These are phyloP conservation scores for Drechslera avenae DNA, from an alignment of 2,329 filamentous ascomycete species.

Conservation along the genomic window DNA sequence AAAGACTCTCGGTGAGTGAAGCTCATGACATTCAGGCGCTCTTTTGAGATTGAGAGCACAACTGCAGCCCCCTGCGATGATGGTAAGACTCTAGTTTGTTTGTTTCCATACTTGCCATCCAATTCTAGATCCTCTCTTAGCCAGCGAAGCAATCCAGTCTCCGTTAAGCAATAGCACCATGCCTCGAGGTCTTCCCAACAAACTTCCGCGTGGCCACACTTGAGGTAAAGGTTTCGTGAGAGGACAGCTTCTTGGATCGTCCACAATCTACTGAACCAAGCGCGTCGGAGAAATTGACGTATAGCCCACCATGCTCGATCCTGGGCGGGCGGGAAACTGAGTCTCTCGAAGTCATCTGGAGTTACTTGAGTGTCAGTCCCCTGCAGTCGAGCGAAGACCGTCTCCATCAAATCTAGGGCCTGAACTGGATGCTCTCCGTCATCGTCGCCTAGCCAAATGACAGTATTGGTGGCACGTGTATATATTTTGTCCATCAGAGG, in stretches of 20 bases:
- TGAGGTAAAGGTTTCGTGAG: slow-evolving; percentile 21
- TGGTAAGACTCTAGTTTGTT: neutral
- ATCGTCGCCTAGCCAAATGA: slow-evolving; percentile 37
- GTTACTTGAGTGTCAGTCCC: slow-evolving; percentile 19
- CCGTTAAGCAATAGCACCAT: slow-evolving; percentile 20
- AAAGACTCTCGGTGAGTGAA: slow-evolving; percentile 9
- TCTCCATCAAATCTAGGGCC: slow-evolving; percentile 25
- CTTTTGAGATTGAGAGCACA: slow-evolving; percentile 17
- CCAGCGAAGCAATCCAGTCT: slow-evolving; percentile 19
- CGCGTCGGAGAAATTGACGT: slow-evolving; percentile 19
- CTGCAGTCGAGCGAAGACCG: slow-evolving; percentile 18
- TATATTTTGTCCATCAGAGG: slow-evolving; percentile 35
- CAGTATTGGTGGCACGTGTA: slow-evolving; percentile 29
- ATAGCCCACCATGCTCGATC: slow-evolving; percentile 24
- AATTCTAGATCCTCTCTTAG: slow-evolving; percentile 7
- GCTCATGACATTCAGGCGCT: slow-evolving; percentile 10
- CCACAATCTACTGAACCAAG: slow-evolving; percentile 33
- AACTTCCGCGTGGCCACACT: slow-evolving; percentile 22
- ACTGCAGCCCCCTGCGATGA: slow-evolving; percentile 10
- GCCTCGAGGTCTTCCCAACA: slow-evolving; percentile 30
- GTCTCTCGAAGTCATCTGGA: slow-evolving; percentile 22
- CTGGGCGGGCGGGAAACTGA: slow-evolving; percentile 16
- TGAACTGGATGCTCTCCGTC: slow-evolving; percentile 16
- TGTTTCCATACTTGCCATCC: slow-evolving; percentile 1
- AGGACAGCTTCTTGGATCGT: slow-evolving; percentile 32